phyloP scores from a whole-genome alignment of 495 filamentous ascomycete genomes.

The Aspergillus incahuasiensis region DNA sequence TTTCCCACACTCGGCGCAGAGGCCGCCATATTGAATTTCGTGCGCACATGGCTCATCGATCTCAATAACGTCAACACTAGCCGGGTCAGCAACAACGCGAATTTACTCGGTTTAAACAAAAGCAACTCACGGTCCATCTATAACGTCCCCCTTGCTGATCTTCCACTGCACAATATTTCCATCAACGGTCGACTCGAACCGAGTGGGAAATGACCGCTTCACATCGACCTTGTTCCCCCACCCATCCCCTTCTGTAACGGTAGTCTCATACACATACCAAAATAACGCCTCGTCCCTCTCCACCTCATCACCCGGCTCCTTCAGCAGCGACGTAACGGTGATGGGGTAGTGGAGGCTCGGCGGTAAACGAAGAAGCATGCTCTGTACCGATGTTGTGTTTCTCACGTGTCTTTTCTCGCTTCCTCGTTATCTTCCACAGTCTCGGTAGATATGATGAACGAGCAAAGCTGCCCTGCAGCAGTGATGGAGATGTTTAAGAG shows the following conservation, averaged over 20 bases:
- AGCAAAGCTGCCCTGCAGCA: background rate
- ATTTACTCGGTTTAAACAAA: background rate
- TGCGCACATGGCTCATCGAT: constrained; percentile 92
- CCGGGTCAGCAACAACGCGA: background rate
- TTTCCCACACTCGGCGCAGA: constrained; percentile 90
- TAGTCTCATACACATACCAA: constrained; percentile 76
- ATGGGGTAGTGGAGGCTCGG: constrained; percentile 81
- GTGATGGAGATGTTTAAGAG: constrained; percentile 21
- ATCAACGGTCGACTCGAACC: constrained; percentile 78
- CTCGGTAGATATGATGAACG: background rate
- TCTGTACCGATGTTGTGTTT: constrained; percentile 14
- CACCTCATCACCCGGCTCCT: constrained; percentile 67
- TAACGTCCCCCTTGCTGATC: constrained; percentile 65
- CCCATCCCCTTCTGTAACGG: constrained; percentile 67
- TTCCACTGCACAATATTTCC: constrained; percentile 74
- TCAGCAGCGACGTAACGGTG: constrained; percentile 83
- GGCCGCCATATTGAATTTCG: constrained; percentile 80
- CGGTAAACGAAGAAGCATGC: constrained; percentile 51
- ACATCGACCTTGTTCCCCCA: constrained; percentile 63
- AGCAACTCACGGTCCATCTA: constrained; percentile 46
- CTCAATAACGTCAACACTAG: constrained; percentile 57
- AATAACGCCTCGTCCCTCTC: constrained; percentile 71
- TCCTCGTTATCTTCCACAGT: constrained; percentile 9
- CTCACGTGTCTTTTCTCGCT: constrained; percentile 4
- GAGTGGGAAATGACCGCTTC: constrained; percentile 63